These are phyloP conservation scores for Talaromyces pinophilus DNA, from an alignment of 2,329 filamentous ascomycete genomes.

Conservation along the genomic window DNA sequence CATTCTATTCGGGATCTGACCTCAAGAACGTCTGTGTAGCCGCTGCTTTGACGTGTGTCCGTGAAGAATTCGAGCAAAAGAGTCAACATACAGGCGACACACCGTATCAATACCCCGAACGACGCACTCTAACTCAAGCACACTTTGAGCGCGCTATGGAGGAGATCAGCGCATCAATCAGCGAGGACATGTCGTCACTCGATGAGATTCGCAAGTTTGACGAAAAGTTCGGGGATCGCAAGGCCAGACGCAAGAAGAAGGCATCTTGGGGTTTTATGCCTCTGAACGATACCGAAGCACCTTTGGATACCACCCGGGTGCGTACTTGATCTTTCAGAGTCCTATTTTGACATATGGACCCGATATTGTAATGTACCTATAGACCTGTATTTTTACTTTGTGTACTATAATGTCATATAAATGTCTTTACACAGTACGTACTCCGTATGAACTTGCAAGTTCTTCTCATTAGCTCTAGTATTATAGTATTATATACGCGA, in stretches of 20 bases:
- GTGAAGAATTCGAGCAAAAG: slow-evolving; percentile 48
- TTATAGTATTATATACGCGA: slow-evolving; percentile 5
- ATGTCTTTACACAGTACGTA: neutral
- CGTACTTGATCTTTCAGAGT: slow-evolving; percentile 34
- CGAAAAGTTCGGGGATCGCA: slow-evolving; percentile 86
- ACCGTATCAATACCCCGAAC: slow-evolving; percentile 65
- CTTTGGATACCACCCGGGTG: slow-evolving; percentile 44
- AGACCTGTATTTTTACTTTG: slow-evolving; percentile 18
- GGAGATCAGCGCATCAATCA: slow-evolving; percentile 90
- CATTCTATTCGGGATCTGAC: slow-evolving; percentile 55
- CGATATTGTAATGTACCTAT: slow-evolving; percentile 10
- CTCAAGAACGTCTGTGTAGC: slow-evolving; percentile 54
- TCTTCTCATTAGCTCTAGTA: neutral
- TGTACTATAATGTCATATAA: slow-evolving; percentile 7
- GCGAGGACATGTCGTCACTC: slow-evolving; percentile 86
- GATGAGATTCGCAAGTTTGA: slow-evolving; percentile 91
- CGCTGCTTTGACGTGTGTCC: slow-evolving; percentile 52
- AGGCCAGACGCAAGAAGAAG: slow-evolving; percentile 63
- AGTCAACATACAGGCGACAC: slow-evolving; percentile 39
- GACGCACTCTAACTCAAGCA: slow-evolving; percentile 62
- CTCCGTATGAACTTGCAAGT: neutral
- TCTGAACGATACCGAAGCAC: slow-evolving; percentile 35
- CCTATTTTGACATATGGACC: neutral
- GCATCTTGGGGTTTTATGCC: slow-evolving; percentile 54
- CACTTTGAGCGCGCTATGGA: slow-evolving; percentile 86